Base-by-base conservation (phyloP, 176 grass and related monocot species). In the Triticum aestivum region DNA sequence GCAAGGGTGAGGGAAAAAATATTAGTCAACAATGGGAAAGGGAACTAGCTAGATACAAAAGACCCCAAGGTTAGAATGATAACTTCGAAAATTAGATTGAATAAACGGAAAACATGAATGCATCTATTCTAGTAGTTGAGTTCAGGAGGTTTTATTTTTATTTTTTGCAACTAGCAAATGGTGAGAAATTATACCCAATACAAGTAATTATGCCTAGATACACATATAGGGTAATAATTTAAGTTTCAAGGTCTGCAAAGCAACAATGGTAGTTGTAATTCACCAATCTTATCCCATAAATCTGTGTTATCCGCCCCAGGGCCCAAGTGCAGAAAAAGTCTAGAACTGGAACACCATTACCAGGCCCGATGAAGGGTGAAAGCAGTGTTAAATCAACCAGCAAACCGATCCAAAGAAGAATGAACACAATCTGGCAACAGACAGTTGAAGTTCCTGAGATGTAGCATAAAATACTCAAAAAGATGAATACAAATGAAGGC, bases 231-330 rank as follows among this genome's bases (percentile, higher is more conserved):
- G 37, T 39, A 75, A 66, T 80, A 79, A 65, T 72, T 69, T 75
- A 34, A 68, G 23, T 30, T 69, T 69, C 21, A 54, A 85, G 52
- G 45, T 44, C 34, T 51, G 3, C 29, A 75, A 72, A 82, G 24
- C 30, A 32, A 61, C 18, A 82, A 69, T 61, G 75, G 64, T 71
- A 44, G 18, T 47, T 68, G 10, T n/a, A 58, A 87, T 85, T 81
- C 73, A 93, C 91, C 91, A 87, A 58, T 51, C 61, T 93, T 11
- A 45, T 82, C 85, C 91, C 90, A 44, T 77, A 62, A 56, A 84
- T 73, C 77, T 90, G 81, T 73, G 87, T 15, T 47, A 68, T 38
- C 44, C 49, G 56, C 69, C 90, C 90, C 7, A 85, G 42, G 63
- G 85, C 45, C 90, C 90, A 89, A 62, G 51, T 79, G 70, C 65